Base-by-base conservation (phyloP, 2,329 filamentous ascomycete species). In the Colletotrichum brevisporum region DNA sequence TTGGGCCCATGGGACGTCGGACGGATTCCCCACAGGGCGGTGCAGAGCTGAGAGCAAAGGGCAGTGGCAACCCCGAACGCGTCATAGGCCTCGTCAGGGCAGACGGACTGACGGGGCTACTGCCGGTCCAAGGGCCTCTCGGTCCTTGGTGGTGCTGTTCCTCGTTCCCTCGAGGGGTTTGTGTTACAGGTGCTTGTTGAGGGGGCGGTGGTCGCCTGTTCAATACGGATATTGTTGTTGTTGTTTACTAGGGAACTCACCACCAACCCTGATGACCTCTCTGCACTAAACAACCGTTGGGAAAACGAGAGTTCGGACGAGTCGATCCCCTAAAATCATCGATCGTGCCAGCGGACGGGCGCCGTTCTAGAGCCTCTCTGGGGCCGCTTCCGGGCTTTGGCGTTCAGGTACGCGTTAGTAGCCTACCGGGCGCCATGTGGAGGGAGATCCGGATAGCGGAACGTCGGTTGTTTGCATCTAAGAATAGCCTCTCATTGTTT, bases 81-180 rank as follows among this genome's bases (percentile, higher is more conserved):
- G 66, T 69, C 66, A 69, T 69, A 52, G 55, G 55, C 66, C 66
- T 69, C 66, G 66, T 69, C 55, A 60, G 54, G 55, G 66, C 62
- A 36, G 62, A 59, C 21, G 54, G 55, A 61, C 62, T 21, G 62
- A 59, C 21, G 50, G 43, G 55, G 50, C 54, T 54, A 36, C 61
- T 50, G 53, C 47, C 39, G 13, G 26, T 41, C 21, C 21, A 24
- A 52, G 52, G 47, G 60, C 48, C 5, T 15, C 15, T 36, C 50
- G 21, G 16, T 21, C 52, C 39, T 36, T 41, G 47, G 47, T 43
- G 31, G 47, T 45, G 21, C 18, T 41, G 48, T 21, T 51, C 6
- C 21, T 51, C 45, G 43, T 31, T 26, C 12, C 31, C 31, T 36
- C 10, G 31, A 36, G 31, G 31, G 31, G 31, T 36, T 36, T 36